Evolutionary conservation across 805 yeast species (phyloP), one percentile per base, ranked within the genome.

Genomic region (Saccharomycopsis sp.): DNA sequence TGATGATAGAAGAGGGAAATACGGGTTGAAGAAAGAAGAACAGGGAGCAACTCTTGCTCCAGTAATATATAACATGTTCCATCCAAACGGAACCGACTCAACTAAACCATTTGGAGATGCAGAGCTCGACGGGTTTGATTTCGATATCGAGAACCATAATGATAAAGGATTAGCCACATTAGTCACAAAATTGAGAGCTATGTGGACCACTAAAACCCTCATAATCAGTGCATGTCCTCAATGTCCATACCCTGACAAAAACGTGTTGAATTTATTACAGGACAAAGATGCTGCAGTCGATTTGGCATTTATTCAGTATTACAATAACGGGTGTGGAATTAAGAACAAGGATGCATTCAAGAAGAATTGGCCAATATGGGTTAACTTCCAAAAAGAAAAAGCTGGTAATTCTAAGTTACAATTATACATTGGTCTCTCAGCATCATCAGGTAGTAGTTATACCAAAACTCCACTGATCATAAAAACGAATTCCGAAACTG

Each of bases 21-120:
- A 93, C 68, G 97, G 97, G 1, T 90, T 91, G 68, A 85, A 89
- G 65, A 79, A 83, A 61, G 96, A 90, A 68, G 75, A 83, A 62
- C 92, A 89, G 69, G 97, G 89, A 50, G 81, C 79, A 65, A 68
- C 68, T 1, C 83, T 82, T 66, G 92, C 86, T 8, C 75, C 73
- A 35, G 74, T 84, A 49, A 68, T 85, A 49, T 86, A 88, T 80
- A 73, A 83, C 63, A 81, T 80, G 55, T 81, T 87, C 65, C 85
- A 84, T 62, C 62, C 62, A 19, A 19, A 55, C 2, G 84, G 63
- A 80, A 57, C 60, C 90, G 89, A 42, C 14, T 15, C 12, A 19
- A n/a, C 20, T 9, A 61, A 59, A 42, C 64, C 62, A 9, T 59
- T 61, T 49, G 64, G 64, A 23, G 49, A 54, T 23, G 56, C 62